phyloP scores from a whole-genome alignment of 2,329 filamentous ascomycete genomes.

The Claviceps spartinae region DNA sequence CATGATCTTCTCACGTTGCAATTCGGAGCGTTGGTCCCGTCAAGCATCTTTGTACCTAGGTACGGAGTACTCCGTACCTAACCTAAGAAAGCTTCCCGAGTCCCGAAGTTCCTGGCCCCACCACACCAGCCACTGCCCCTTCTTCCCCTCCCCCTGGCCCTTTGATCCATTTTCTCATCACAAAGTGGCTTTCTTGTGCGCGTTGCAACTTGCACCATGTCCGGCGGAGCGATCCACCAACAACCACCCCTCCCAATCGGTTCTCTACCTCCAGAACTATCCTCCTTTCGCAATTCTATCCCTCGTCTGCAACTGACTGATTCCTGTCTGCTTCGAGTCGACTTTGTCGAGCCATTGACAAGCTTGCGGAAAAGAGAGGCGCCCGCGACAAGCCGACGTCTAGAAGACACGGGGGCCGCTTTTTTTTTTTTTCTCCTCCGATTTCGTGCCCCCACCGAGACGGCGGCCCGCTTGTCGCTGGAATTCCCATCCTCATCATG shows the following conservation, averaged over 20 bases:
- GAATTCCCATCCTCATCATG: conserved; percentile 1
- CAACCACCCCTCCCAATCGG: not conserved
- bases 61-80: no score
- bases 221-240: conserved; percentile 5
- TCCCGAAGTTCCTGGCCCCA: no score
- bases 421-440: not conserved
- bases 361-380: not conserved
- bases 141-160: not conserved
- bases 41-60: no score
- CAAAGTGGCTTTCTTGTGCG: not conserved
- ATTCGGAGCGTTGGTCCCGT: no score
- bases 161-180: not conserved
- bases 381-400: not conserved
- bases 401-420: not conserved
- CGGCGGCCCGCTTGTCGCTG: not conserved
- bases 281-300: not conserved
- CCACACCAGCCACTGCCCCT: not conserved
- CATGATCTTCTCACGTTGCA: no score
- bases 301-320: not conserved
- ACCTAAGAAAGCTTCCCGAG: no score
- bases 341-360: not conserved
- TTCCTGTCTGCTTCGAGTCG: not conserved
- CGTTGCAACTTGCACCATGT: not conserved
- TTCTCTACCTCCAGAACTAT: not conserved
- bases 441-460: conserved; percentile 1